Evolutionary conservation across 2,329 filamentous ascomycete genomes (phyloP).

Genomic region (Exophiala viscosa): DNA sequence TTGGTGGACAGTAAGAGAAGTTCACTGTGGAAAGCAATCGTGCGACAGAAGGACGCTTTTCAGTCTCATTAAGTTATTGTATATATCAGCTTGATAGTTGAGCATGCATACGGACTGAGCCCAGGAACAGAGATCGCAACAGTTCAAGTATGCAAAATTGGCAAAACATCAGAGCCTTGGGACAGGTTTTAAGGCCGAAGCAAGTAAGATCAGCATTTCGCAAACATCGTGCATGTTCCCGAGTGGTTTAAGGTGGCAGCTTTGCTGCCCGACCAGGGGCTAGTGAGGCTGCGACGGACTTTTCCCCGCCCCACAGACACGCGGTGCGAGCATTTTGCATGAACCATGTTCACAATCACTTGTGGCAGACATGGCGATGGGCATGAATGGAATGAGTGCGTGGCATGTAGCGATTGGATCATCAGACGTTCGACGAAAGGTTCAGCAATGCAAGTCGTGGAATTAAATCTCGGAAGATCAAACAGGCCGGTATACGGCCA

Average conservation of each 20-base stretch:
- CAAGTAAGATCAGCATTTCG: too few species aligned
- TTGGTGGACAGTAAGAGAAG: neutral
- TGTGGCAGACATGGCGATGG: neutral
- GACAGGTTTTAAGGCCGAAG: neutral
- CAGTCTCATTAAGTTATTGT: neutral
- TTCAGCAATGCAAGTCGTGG: neutral
- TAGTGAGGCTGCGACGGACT: too few species aligned
- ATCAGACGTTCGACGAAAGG: neutral
- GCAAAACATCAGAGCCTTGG: neutral
- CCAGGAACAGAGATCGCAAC: neutral
- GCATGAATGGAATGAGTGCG: conserved; percentile 2
- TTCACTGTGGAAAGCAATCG: neutral
- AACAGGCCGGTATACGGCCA: neutral
- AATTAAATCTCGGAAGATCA: conserved; percentile 1
- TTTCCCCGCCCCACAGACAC: too few species aligned
- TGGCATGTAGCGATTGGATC: conserved; percentile 8
- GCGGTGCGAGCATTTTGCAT: conserved; percentile 6
- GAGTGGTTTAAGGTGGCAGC: neutral
- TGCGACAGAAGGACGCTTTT: neutral
- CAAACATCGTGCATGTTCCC: too few species aligned
- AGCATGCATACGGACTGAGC: neutral
- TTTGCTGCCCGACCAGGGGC: conserved; percentile 16
- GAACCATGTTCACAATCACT: conserved; percentile 12
- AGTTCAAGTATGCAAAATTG: neutral
- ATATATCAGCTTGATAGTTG: neutral